Evolutionary conservation across 208 protist species (phyloP).

Genomic region (Trypanosoma avium): DNA sequence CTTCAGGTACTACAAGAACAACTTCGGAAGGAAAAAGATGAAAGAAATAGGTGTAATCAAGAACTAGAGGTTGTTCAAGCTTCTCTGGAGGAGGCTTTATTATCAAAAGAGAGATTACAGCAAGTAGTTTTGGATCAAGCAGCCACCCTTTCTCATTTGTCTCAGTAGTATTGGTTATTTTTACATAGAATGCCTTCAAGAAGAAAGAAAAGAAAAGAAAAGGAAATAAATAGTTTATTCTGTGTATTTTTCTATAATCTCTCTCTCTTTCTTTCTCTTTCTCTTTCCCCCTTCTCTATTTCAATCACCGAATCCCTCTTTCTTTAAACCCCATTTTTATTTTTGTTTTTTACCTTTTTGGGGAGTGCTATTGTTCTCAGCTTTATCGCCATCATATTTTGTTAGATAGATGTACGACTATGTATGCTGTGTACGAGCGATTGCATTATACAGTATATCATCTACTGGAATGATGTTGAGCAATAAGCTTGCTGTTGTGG

Average conservation of each 20-base stretch:
- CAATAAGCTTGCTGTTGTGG: conserved; percentile 34
- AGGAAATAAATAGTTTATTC: background rate
- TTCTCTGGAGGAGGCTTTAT: conserved; percentile 40
- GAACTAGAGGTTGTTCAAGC: conserved; percentile 34
- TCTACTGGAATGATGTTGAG: conserved; percentile 43
- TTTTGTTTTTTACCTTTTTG: too few species aligned
- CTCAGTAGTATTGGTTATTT: conserved; percentile 38
- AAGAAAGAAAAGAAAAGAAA: background rate
- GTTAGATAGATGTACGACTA: background rate
- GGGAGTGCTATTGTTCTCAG: too few species aligned
- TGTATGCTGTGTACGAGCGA: background rate
- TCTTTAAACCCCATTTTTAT: too few species aligned
- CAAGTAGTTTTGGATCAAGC: conserved; percentile 80
- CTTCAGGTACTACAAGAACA: conserved; percentile 27
- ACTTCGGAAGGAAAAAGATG: conserved; percentile 30
- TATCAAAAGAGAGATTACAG: conserved; percentile 77
- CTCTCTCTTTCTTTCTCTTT: too few species aligned
- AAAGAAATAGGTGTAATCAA: conserved; percentile 15
- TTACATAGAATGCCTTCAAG: too few species aligned
- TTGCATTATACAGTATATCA: conserved; percentile 13
- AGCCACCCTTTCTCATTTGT: conserved; percentile 61
- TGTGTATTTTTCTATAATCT: background rate
- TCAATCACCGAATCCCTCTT: too few species aligned
- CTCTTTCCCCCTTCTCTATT: too few species aligned
- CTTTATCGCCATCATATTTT: background rate